A percentile compares a stretch with the other conserved stretches of the same genome.
These are phyloP conservation scores for Yamadazyma pseudoaaseri DNA, from an alignment of 1,139 yeast genomes.

Conservation along the genomic window DNA sequence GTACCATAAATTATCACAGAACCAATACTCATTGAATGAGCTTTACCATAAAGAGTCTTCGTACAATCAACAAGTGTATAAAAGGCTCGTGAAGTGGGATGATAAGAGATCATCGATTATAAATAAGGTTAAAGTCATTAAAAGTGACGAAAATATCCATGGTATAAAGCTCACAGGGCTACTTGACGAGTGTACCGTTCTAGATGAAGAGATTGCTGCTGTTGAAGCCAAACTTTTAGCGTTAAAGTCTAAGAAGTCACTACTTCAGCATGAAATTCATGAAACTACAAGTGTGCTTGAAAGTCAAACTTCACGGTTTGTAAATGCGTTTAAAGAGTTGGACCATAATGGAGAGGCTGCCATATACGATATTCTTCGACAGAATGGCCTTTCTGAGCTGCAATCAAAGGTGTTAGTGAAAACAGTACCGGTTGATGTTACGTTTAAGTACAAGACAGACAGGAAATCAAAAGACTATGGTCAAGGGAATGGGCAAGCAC, in stretches of 20 bases:
- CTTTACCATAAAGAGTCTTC: constrained; percentile 42
- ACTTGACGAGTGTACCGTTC: constrained; percentile 27
- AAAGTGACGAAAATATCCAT: constrained; percentile 40
- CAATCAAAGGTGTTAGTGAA: constrained; percentile 21
- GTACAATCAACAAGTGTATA: constrained; percentile 26
- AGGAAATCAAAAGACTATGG: not conserved
- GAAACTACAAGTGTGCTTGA: constrained; percentile 56
- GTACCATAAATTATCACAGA: constrained; percentile 39
- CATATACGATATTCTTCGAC: constrained; percentile 22
- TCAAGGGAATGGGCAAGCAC: not conserved
- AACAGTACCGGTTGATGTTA: constrained; percentile 29
- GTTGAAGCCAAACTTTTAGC: constrained; percentile 38
- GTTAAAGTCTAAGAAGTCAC: constrained; percentile 36
- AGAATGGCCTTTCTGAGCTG: constrained; percentile 22
- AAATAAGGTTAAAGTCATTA: constrained; percentile 37
- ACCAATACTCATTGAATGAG: constrained; percentile 49
- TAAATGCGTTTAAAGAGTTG: constrained; percentile 38
- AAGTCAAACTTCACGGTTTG: constrained; percentile 45
- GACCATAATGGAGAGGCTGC: constrained; percentile 41
- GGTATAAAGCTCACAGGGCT: constrained; percentile 45
- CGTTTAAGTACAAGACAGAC: constrained; percentile 22
- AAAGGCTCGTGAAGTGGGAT: constrained; percentile 48
- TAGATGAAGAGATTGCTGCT: constrained; percentile 42
- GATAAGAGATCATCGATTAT: constrained; percentile 31
- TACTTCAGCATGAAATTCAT: constrained; percentile 42